Evolutionary conservation across 371 early-diverging fungal species (phyloP).

Genomic region (Sporodiniella umbellata): DNA sequence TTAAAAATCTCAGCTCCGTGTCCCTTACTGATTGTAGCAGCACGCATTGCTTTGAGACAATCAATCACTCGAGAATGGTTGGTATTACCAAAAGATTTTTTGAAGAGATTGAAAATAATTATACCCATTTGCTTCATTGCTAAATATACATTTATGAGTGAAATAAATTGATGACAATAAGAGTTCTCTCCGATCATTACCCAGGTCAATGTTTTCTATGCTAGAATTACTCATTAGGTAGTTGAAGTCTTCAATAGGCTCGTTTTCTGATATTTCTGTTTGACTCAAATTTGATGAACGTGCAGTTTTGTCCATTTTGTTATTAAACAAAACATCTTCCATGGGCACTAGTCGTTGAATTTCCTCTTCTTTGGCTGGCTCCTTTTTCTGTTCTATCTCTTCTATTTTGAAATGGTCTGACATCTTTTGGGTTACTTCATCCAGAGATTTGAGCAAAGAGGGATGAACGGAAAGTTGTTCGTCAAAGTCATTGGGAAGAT

Average conservation of each 20-base stretch:
- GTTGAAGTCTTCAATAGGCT: conserved; percentile 62
- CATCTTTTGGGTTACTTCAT: conserved; percentile 31
- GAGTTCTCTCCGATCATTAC: conserved; percentile 22
- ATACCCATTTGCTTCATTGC: conserved; percentile 59
- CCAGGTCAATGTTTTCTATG: conserved; percentile 34
- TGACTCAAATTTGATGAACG: not conserved
- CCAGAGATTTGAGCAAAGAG: conserved; percentile 23
- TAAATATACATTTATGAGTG: not conserved
- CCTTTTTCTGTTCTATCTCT: conserved; percentile 29
- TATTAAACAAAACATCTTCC: conserved; percentile 6
- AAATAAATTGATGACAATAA: not conserved
- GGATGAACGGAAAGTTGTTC: not conserved
- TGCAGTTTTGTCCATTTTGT: not conserved
- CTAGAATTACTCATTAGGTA: conserved; percentile 53
- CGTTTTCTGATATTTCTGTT: conserved; percentile 18
- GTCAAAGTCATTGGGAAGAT: conserved; percentile 23
- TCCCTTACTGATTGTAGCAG: conserved; percentile 34
- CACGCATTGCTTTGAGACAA: conserved; percentile 53
- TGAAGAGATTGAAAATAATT: conserved; percentile 43
- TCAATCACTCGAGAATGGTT: conserved; percentile 49
- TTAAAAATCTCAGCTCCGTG: conserved; percentile 46
- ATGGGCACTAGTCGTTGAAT: conserved; percentile 1
- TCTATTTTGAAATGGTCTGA: conserved; percentile 44
- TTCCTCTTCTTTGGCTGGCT: conserved; percentile 20
- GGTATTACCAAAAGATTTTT: conserved; percentile 54